A percentile compares a stretch with the other conserved stretches of the same genome.
Conservation (phyloP, 1,284 basidiomycete genomes). For the Xerocomus minutiporus region DNA sequence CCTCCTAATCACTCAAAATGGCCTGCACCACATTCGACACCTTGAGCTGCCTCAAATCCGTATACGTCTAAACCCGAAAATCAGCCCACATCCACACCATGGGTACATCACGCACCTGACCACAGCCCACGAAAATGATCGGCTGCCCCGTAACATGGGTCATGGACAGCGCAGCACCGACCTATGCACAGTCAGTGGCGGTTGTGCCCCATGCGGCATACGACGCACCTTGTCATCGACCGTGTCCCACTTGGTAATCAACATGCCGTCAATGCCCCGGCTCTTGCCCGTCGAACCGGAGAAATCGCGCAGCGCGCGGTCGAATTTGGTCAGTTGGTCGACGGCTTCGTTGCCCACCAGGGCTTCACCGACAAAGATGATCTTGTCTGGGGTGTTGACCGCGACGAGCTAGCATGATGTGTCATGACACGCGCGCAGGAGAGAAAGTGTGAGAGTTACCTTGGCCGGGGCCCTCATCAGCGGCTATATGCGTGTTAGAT, state of each 20-base stretch:
- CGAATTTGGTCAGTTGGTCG: too few relatives aligned
- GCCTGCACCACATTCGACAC: conserved; percentile 93
- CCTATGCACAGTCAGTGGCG: conserved; percentile 42
- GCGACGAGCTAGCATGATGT: too few relatives aligned
- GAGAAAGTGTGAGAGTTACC: too few relatives aligned
- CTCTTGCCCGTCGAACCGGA: too few relatives aligned
- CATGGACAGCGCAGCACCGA: conserved; percentile 94
- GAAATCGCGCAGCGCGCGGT: too few relatives aligned
- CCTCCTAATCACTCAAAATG: too few relatives aligned
- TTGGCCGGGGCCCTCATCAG: too few relatives aligned
- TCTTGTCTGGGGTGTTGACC: too few relatives aligned
- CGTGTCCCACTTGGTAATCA: conserved; percentile 97
- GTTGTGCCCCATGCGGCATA: not conserved
- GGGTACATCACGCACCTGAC: conserved; percentile 60
- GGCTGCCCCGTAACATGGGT: conserved; percentile 96
- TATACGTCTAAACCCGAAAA: conserved; percentile 73
- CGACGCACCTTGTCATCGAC: conserved; percentile 80
- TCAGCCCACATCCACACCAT: conserved; percentile 9
- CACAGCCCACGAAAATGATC: conserved; percentile 94
- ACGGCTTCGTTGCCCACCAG: too few relatives aligned
- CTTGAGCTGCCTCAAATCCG: conserved; percentile 82
- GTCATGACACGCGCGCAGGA: too few relatives aligned
- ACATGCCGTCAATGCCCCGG: conserved; percentile 55
- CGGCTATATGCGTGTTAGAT: too few relatives aligned
- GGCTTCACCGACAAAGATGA: too few relatives aligned